phyloP scores from a whole-genome alignment of 352 stramenopile species.

The Achlya hypogyna region DNA sequence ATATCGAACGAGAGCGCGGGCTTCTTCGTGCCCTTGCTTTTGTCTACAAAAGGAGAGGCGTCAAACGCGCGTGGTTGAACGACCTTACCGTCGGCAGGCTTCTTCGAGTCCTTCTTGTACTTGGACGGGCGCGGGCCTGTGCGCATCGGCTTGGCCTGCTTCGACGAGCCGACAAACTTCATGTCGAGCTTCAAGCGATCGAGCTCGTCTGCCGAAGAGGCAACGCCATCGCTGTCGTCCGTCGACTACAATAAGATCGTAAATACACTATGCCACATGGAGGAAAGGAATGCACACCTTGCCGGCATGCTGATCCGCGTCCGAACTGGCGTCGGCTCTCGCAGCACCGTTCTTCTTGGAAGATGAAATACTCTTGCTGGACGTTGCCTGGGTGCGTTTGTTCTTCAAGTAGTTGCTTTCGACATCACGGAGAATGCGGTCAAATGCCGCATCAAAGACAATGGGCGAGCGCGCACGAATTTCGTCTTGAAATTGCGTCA shows the following conservation, averaged over 20 bases:
- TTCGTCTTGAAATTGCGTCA: conserved; percentile 59
- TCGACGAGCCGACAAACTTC: conserved; percentile 9
- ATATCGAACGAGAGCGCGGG: conserved; percentile 32
- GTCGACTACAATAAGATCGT: no score
- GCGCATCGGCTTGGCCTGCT: conserved; percentile 13
- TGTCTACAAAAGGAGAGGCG: background rate
- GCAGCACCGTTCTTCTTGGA: background rate
- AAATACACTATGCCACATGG: no score
- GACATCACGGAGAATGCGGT: conserved; percentile 20
- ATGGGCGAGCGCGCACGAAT: conserved; percentile 53
- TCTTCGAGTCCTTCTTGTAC: conserved; percentile 16
- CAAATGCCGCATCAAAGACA: conserved; percentile 69
- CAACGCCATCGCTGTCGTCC: conserved; percentile 1
- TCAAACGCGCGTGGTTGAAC: background rate
- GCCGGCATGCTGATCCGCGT: background rate
- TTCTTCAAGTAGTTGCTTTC: conserved; percentile 7
- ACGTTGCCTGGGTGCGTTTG: background rate
- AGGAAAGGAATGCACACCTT: background rate
- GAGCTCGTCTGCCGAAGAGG: conserved; percentile 1
- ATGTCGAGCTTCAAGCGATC: conserved; percentile 17
- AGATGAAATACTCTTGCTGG: background rate
- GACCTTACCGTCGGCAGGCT: conserved; percentile 8
- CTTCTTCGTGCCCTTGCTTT: conserved; percentile 45
- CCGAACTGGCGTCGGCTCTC: background rate
- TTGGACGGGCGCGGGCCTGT: conserved; percentile 7